These are phyloP conservation scores for Euphorbia peplus DNA, from an alignment of 345 rosid species.

Conservation along the genomic window DNA sequence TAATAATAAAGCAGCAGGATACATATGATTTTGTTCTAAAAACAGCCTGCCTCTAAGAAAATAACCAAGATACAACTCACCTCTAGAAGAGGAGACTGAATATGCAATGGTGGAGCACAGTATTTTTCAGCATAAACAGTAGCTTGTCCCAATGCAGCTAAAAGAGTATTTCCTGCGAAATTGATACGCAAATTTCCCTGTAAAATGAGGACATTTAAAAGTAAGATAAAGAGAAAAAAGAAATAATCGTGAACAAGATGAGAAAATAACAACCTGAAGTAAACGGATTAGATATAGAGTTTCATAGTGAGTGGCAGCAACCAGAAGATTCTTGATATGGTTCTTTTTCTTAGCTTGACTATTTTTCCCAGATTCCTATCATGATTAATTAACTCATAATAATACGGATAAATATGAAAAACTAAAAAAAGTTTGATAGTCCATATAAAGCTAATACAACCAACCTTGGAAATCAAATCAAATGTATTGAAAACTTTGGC, in stretches of 20 bases:
- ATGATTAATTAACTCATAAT: no score
- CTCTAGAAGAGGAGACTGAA: slow-evolving; percentile 84
- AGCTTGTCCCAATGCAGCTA: slow-evolving; percentile 93
- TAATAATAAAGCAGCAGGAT: no score
- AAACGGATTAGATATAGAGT: slow-evolving; percentile 87
- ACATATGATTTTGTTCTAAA: no score
- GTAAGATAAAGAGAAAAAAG: slow-evolving; percentile 1
- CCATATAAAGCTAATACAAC: no score
- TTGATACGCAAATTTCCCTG: slow-evolving; percentile 82
- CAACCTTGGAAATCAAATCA: slow-evolving; percentile 90
- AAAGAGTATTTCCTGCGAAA: slow-evolving; percentile 79
- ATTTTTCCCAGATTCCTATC: slow-evolving; percentile 87
- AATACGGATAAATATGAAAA: no score
- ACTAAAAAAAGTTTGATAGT: no score
- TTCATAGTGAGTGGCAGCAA: slow-evolving; percentile 93
- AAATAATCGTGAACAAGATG: slow-evolving; percentile 3
- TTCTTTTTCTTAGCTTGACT: slow-evolving; percentile 94
- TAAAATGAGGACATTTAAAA: slow-evolving; percentile 12
- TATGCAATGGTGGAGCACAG: slow-evolving; percentile 57
- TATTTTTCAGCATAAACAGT: slow-evolving; percentile 70
- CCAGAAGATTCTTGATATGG: slow-evolving; percentile 86
- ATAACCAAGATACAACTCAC: slow-evolving; percentile 31
- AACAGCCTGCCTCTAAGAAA: no score
- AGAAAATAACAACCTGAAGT: slow-evolving; percentile 64
- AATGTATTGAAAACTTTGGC: slow-evolving; percentile 73